Conservation (phyloP, 2,329 filamentous ascomycete genomes). For the Trichophyton verrucosum region DNA sequence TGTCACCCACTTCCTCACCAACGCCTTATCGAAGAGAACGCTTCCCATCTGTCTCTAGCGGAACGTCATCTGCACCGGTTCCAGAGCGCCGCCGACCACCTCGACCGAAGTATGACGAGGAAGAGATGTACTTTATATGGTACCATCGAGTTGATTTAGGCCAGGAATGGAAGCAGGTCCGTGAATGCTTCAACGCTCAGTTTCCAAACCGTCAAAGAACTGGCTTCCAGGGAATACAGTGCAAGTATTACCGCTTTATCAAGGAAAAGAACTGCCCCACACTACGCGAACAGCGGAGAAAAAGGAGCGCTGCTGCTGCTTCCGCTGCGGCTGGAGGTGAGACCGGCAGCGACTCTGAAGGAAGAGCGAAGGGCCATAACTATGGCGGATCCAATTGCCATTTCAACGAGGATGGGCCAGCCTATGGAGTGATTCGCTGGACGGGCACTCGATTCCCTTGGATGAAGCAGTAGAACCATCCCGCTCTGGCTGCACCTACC, state of each 20-base stretch:
- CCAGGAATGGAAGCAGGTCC: constrained; percentile 36
- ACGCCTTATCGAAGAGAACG: constrained; percentile 28
- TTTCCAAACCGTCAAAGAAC: constrained; percentile 31
- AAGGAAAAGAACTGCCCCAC: constrained; percentile 34
- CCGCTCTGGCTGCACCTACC: not conserved
- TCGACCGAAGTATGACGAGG: constrained; percentile 36
- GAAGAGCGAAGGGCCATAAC: not conserved
- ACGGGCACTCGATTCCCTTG: constrained; percentile 32
- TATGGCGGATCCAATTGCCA: not conserved
- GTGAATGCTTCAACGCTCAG: constrained; percentile 32
- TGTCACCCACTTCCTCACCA: constrained; percentile 25
- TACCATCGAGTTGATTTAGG: constrained; percentile 37
- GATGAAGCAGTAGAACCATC: constrained; percentile 24
- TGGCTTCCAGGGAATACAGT: constrained; percentile 37
- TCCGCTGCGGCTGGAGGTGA: not conserved
- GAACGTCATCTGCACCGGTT: constrained; percentile 22
- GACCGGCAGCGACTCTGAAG: constrained; percentile 8
- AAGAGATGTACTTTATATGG: constrained; percentile 40
- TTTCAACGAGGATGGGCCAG: constrained; percentile 18
- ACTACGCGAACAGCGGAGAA: constrained; percentile 29
- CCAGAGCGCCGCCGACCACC: constrained; percentile 29
- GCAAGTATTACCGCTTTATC: constrained; percentile 40
- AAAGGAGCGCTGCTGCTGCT: constrained; percentile 8
- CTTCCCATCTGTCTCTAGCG: constrained; percentile 32
- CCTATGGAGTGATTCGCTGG: constrained; percentile 31